A percentile compares a stretch with the other conserved stretches of the same genome.
Conservation (phyloP, 1,284 basidiomycete genomes). For the Ceratobasidium sp. region DNA sequence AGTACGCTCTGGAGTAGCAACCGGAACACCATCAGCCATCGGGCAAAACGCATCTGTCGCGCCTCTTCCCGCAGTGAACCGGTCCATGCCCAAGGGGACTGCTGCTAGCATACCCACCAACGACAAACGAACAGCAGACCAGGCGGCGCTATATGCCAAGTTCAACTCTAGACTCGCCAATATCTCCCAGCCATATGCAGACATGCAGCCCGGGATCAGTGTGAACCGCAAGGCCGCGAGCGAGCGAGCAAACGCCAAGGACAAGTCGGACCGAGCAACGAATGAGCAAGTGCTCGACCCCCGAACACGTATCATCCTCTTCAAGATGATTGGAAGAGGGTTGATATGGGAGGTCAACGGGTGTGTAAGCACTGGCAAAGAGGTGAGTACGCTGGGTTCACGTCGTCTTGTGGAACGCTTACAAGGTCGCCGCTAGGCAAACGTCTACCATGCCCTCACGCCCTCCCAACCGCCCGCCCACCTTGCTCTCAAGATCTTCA, state of each 20-base stretch:
- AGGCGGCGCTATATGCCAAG: conserved; percentile 47
- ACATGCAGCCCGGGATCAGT: conserved; percentile 66
- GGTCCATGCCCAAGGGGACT: conserved; percentile 52
- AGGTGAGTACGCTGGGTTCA: conserved; percentile 67
- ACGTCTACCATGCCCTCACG: conserved; percentile 90
- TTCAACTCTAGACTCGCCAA: conserved; percentile 64
- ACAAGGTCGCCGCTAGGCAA: conserved; percentile 71
- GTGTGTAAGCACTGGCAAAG: conserved; percentile 95
- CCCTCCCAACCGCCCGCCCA: conserved; percentile 66
- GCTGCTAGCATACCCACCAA: conserved; percentile 20
- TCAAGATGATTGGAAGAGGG: conserved; percentile 93
- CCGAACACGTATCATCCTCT: conserved; percentile 88
- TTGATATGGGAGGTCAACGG: conserved; percentile 90
- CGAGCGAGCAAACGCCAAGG: conserved; percentile 87
- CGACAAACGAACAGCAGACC: conserved; percentile 44
- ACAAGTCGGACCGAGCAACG: conserved; percentile 94
- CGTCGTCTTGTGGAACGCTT: not conserved
- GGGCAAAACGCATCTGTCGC: conserved; percentile 64
- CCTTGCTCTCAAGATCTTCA: conserved; percentile 97
- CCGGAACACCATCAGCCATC: conserved; percentile 68
- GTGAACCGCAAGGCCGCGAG: conserved; percentile 91
- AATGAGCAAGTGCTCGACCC: conserved; percentile 95
- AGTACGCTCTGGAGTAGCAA: conserved; percentile 75
- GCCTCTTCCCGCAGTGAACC: conserved; percentile 79
- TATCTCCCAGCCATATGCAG: conserved; percentile 75